Conservation (phyloP, 805 yeast genomes). For the Helenozyma baotianmanensis region DNA sequence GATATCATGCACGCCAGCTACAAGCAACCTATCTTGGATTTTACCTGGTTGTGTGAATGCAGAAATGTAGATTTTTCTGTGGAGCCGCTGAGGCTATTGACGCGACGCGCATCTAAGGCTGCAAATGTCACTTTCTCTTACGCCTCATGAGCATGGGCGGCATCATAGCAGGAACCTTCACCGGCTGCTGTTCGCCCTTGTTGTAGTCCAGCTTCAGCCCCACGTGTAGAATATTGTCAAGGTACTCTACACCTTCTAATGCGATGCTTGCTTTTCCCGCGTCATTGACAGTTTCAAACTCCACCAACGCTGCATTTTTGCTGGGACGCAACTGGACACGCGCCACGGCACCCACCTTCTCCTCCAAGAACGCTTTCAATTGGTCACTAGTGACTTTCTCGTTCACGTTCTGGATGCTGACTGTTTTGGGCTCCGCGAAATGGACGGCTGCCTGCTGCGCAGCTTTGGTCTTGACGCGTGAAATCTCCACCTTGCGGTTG, state of each 20-base stretch:
- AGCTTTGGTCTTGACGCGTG: slow-evolving; percentile 38
- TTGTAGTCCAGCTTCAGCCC: slow-evolving; percentile 11
- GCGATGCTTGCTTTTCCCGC: slow-evolving; percentile 49
- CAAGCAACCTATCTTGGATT: too few relatives aligned
- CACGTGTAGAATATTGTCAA: slow-evolving; percentile 7
- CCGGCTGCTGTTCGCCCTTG: slow-evolving; percentile 1
- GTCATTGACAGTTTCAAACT: slow-evolving; percentile 35
- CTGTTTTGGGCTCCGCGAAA: slow-evolving; percentile 17
- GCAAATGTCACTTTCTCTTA: slow-evolving; percentile 1
- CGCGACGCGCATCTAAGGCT: too few relatives aligned
- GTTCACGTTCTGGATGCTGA: slow-evolving; percentile 21
- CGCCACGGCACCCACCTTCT: slow-evolving; percentile 28
- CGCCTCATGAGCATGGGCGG: slow-evolving; percentile 14
- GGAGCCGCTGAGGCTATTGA: too few relatives aligned
- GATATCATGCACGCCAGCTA: too few relatives aligned
- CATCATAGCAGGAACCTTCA: slow-evolving; percentile 12
- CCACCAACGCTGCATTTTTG: slow-evolving; percentile 45
- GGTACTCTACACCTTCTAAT: slow-evolving; percentile 24
- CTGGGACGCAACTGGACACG: slow-evolving; percentile 45
- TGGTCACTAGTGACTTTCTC: slow-evolving; percentile 36
- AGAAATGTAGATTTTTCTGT: too few relatives aligned
- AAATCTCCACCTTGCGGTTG: slow-evolving; percentile 47
- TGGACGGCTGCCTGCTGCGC: slow-evolving; percentile 7
- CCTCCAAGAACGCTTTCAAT: slow-evolving; percentile 23
- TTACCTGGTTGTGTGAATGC: too few relatives aligned